Evolutionary conservation across 1,284 basidiomycete genomes (phyloP).

Genomic region (Paramarasmius palmivorus): DNA sequence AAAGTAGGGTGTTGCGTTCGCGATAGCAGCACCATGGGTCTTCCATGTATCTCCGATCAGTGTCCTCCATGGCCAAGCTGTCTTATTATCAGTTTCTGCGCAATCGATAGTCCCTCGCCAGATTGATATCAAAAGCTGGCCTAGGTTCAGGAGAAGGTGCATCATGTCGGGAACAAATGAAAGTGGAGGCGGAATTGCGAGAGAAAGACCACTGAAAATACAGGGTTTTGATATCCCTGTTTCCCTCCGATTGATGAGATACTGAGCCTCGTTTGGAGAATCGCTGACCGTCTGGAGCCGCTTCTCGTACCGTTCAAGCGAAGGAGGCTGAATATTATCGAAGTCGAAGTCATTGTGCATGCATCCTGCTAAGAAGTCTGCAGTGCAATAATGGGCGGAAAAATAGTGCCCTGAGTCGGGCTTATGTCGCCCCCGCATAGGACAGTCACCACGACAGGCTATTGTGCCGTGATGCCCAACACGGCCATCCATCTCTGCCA

Average conservation of each 20-base stretch:
- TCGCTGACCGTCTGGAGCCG: slow-evolving; percentile 13
- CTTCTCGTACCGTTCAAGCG: slow-evolving; percentile 11
- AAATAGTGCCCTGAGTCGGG: slow-evolving; percentile 29
- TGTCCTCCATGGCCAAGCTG: slow-evolving; percentile 33
- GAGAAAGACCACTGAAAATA: slow-evolving; percentile 23
- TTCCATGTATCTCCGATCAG: slow-evolving; percentile 26
- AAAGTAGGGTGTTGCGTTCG: slow-evolving; percentile 25
- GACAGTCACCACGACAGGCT: slow-evolving; percentile 34
- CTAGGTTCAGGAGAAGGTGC: slow-evolving; percentile 34
- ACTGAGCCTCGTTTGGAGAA: slow-evolving; percentile 14
- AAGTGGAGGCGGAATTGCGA: slow-evolving; percentile 23
- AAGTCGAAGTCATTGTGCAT: slow-evolving; percentile 22
- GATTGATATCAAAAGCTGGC: slow-evolving; percentile 30
- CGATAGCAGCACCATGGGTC: slow-evolving; percentile 29
- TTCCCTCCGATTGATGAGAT: slow-evolving; percentile 15
- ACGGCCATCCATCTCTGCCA: slow-evolving; percentile 29
- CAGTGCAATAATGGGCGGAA: slow-evolving; percentile 27
- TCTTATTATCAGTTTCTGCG: slow-evolving; percentile 17
- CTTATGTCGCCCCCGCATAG: slow-evolving; percentile 31
- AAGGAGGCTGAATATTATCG: not conserved
- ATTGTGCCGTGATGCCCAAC: slow-evolving; percentile 34
- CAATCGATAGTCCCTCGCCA: slow-evolving; percentile 30
- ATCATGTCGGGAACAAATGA: slow-evolving; percentile 35
- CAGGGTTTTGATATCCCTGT: slow-evolving; percentile 29
- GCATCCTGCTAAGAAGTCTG: slow-evolving; percentile 24